Conservation (phyloP, 495 filamentous ascomycete species). For the Hapsidospora chrysogenum region DNA sequence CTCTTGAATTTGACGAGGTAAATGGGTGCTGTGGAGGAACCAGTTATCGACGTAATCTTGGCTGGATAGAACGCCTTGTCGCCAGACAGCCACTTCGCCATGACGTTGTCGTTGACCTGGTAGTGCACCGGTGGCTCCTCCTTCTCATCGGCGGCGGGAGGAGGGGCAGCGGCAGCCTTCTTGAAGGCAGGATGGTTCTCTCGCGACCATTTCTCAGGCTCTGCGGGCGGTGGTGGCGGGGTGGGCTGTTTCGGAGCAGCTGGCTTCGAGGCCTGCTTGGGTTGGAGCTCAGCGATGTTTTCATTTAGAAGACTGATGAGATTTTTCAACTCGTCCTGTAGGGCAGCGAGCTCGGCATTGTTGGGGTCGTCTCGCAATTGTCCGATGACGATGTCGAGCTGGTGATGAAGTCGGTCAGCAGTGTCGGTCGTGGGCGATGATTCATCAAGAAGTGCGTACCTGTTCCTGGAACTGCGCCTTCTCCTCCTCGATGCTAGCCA, state of each 20-base stretch:
- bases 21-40: conserved; percentile 69
- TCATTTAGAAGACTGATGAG: conserved; percentile 64
- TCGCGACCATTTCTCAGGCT: conserved; percentile 52
- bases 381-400: conserved; percentile 69
- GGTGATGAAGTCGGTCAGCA: background rate
- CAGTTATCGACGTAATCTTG: conserved; percentile 83
- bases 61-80: conserved; percentile 88
- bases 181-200: conserved; percentile 57
- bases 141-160: conserved; percentile 27
- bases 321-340: conserved; percentile 71
- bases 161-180: conserved; percentile 32
- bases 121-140: conserved; percentile 36
- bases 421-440: conserved; percentile 6
- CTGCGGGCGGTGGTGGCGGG: conserved; percentile 28
- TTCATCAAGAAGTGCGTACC: conserved; percentile 30
- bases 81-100: conserved; percentile 80
- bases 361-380: conserved; percentile 70
- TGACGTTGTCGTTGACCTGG: conserved; percentile 74
- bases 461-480: conserved; percentile 71
- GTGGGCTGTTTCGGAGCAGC: conserved; percentile 21
- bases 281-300: conserved; percentile 64
- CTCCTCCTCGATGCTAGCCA: conserved; percentile 53
- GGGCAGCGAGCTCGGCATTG: conserved; percentile 61
- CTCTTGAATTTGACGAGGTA: conserved; percentile 90
- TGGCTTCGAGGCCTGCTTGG: conserved; percentile 30